Evolutionary conservation across 768 basidiomycete genomes (phyloP).

Genomic region (Mycena albidolilacea): DNA sequence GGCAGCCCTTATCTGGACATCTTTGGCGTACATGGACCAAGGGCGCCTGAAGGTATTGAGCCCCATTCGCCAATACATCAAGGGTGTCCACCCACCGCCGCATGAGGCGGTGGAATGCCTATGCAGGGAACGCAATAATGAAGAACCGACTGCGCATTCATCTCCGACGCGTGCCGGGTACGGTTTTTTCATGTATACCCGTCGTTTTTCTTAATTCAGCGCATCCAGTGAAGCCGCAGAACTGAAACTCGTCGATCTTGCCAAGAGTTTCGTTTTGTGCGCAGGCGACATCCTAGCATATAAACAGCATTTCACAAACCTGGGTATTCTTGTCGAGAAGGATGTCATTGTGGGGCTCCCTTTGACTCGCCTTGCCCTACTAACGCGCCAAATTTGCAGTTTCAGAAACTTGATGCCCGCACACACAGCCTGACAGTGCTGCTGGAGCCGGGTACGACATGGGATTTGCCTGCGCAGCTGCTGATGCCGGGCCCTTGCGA

Average conservation of each 20-base stretch:
- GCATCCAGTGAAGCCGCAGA: constrained; percentile 56
- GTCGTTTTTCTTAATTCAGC: background rate
- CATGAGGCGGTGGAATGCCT: too few relatives aligned
- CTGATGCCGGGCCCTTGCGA: too few relatives aligned
- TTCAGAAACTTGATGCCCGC: constrained; percentile 60
- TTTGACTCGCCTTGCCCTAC: background rate
- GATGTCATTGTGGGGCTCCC: constrained; percentile 63
- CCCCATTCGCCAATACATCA: too few relatives aligned
- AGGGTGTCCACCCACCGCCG: too few relatives aligned
- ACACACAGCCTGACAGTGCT: constrained; percentile 60
- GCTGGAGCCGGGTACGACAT: constrained; percentile 53
- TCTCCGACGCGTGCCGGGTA: constrained; percentile 50
- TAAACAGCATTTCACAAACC: constrained; percentile 60
- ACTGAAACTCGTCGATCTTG: constrained; percentile 62
- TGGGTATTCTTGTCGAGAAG: constrained; percentile 64
- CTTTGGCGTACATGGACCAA: too few relatives aligned
- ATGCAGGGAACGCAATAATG: constrained; percentile 67
- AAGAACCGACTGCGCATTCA: constrained; percentile 15
- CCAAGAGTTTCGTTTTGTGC: constrained; percentile 59
- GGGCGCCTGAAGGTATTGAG: too few relatives aligned
- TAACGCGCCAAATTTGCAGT: constrained; percentile 50
- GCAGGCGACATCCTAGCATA: constrained; percentile 72
- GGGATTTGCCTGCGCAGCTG: too few relatives aligned
- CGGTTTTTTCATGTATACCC: constrained; percentile 27
- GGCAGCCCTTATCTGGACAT: too few relatives aligned